Percentiles rank a stretch among this genome's conserved stretches.
Evolutionary conservation across 345 rosid genomes (phyloP).

Genomic region (Theobroma cacao): DNA sequence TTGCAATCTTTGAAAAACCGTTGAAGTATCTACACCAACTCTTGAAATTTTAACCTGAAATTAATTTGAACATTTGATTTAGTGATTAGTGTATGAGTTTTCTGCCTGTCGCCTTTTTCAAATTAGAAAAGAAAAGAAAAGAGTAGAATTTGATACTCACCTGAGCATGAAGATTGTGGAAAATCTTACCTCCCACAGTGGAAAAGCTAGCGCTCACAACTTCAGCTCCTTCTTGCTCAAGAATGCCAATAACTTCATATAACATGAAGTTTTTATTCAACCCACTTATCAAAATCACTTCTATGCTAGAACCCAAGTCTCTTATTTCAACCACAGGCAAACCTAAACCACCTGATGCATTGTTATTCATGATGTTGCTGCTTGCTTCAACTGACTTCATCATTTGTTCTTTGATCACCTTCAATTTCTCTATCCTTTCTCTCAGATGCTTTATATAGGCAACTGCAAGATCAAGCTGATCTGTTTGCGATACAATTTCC

Average conservation of each 20-base stretch:
- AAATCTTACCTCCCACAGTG: slow-evolving; percentile 40
- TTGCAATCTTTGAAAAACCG: slow-evolving; percentile 36
- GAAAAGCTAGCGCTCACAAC: slow-evolving; percentile 47
- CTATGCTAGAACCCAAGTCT: slow-evolving; percentile 41
- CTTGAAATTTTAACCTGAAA: slow-evolving; percentile 42
- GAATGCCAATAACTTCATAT: slow-evolving; percentile 35
- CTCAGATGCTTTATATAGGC: slow-evolving; percentile 39
- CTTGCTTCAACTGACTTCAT: neutral
- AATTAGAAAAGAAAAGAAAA: too few species aligned
- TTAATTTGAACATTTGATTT: too few species aligned
- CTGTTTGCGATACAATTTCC: slow-evolving; percentile 40
- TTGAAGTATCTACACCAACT: slow-evolving; percentile 51
- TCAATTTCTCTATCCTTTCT: slow-evolving; percentile 37
- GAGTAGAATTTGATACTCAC: neutral
- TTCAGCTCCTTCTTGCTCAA: slow-evolving; percentile 58
- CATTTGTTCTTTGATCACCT: slow-evolving; percentile 36
- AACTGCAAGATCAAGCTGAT: slow-evolving; percentile 44
- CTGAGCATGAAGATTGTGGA: slow-evolving; percentile 57
- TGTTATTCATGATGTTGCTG: neutral
- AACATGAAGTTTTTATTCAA: slow-evolving; percentile 38
- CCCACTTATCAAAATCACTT: slow-evolving; percentile 38
- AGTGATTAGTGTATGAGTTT: too few species aligned
- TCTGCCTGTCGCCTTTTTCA: too few species aligned
- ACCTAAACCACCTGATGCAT: neutral
- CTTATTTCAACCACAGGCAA: slow-evolving; percentile 36